Percentiles rank a stretch among this genome's conserved stretches.
Evolutionary conservation across 768 basidiomycete genomes (phyloP).

Genomic region (Tremella mesenterica): DNA sequence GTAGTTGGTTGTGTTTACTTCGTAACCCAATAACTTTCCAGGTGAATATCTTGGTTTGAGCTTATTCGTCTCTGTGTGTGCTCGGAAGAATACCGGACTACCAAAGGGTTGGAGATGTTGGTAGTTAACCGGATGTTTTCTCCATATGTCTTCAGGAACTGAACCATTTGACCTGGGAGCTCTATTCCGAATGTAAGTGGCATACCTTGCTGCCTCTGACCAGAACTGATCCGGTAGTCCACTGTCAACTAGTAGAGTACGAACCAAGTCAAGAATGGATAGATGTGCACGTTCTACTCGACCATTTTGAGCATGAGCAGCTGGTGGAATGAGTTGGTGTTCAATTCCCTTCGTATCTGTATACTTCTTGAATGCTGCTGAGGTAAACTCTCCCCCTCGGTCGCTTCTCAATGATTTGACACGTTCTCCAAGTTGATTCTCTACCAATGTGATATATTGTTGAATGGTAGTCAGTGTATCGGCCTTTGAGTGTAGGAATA

Average conservation of each 20-base stretch:
- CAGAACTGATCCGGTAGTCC: not conserved
- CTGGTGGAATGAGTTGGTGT: slow-evolving; percentile 1
- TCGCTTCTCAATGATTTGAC: slow-evolving; percentile 1
- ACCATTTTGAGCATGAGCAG: no score
- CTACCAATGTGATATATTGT: not conserved
- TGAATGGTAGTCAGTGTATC: not conserved
- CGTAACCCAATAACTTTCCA: not conserved
- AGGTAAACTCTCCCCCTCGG: slow-evolving; percentile 5
- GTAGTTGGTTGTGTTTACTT: not conserved
- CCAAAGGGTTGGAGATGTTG: no score
- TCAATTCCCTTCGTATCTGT: slow-evolving; percentile 1
- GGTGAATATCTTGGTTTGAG: not conserved
- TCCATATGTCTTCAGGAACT: slow-evolving; percentile 5
- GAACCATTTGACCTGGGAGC: not conserved
- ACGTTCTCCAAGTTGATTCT: not conserved
- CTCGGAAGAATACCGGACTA: not conserved
- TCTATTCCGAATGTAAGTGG: slow-evolving; percentile 4
- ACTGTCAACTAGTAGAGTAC: slow-evolving; percentile 1
- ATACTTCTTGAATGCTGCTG: not conserved
- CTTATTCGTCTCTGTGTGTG: not conserved
- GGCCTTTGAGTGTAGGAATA: no score
- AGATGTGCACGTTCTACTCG: slow-evolving; percentile 8
- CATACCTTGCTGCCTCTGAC: slow-evolving; percentile 1
- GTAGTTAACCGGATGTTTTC: not conserved
- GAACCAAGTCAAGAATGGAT: not conserved